phyloP scores from a whole-genome alignment of 2,329 filamentous ascomycete species.

The Aspergillus piperis region DNA sequence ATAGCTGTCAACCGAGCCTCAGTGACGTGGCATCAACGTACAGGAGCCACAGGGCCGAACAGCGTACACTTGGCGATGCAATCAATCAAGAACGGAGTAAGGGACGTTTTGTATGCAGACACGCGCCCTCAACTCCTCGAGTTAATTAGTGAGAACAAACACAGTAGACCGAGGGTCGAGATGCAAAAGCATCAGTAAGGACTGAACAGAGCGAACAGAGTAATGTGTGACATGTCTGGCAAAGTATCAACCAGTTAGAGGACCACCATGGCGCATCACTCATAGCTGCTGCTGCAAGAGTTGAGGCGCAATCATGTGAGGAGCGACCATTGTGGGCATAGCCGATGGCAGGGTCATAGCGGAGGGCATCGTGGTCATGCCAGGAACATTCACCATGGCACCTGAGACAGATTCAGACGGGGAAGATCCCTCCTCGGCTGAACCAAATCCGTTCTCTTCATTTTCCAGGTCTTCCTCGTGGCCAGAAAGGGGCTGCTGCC shows the following conservation, averaged over 20 bases:
- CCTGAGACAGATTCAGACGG: slow-evolving; percentile 40
- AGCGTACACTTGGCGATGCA: neutral
- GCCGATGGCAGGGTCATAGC: slow-evolving; percentile 33
- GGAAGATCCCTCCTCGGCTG: slow-evolving; percentile 76
- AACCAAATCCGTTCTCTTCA: slow-evolving; percentile 80
- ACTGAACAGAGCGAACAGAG: neutral
- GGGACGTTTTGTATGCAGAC: neutral
- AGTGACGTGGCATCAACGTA: slow-evolving; percentile 1
- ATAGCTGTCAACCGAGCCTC: neutral
- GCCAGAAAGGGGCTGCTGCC: slow-evolving; percentile 42
- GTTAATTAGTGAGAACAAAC: neutral
- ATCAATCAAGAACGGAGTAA: neutral
- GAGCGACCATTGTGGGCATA: slow-evolving; percentile 42
- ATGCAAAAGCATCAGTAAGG: neutral
- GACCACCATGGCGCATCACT: slow-evolving; percentile 6
- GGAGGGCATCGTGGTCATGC: slow-evolving; percentile 40
- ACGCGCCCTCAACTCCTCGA: neutral
- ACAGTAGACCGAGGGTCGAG: neutral
- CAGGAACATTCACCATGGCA: slow-evolving; percentile 36
- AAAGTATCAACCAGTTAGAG: neutral
- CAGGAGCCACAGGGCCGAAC: neutral
- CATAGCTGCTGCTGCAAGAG: slow-evolving; percentile 47
- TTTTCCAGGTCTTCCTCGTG: slow-evolving; percentile 85
- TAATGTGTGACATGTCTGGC: neutral
- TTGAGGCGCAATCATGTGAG: slow-evolving; percentile 47